Evolutionary conservation across 768 basidiomycete genomes (phyloP).

Genomic region (Boletus pseudo-olivaceus): DNA sequence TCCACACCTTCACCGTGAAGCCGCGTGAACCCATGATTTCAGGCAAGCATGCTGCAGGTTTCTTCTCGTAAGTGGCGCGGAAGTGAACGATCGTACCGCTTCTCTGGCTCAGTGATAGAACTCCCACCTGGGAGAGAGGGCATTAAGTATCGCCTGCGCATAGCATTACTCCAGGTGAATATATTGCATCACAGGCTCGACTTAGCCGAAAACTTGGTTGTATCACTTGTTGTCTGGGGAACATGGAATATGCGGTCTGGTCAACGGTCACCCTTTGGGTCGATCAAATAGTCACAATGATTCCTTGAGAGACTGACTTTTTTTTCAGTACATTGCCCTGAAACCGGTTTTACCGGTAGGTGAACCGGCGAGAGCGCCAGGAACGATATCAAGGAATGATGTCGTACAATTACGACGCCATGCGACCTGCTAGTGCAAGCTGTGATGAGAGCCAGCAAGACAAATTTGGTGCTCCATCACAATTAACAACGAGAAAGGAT

Average conservation of each 20-base stretch:
- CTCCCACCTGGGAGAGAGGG: constrained; percentile 12
- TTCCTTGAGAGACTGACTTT: neutral
- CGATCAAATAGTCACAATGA: constrained; percentile 1
- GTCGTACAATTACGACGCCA: constrained; percentile 27
- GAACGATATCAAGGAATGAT: constrained; percentile 23
- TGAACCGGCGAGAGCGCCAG: constrained; percentile 10
- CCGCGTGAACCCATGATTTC: constrained; percentile 11
- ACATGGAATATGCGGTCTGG: neutral
- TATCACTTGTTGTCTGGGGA: neutral
- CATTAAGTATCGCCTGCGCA: constrained; percentile 7
- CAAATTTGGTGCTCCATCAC: constrained; percentile 31
- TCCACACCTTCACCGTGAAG: constrained; percentile 18
- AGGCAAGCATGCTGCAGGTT: constrained; percentile 21
- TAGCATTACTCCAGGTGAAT: constrained; percentile 18
- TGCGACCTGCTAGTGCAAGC: constrained; percentile 12
- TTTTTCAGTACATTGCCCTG: neutral
- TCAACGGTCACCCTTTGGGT: neutral
- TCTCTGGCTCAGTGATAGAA: constrained; percentile 16
- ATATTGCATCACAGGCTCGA: constrained; percentile 24
- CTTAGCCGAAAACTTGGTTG: constrained; percentile 13
- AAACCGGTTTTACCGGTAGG: neutral
- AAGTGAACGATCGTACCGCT: constrained; percentile 23
- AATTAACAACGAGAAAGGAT: constrained; percentile 33
- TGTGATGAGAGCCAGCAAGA: constrained; percentile 22
- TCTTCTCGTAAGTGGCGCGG: constrained; percentile 32